Evolutionary conservation across 2,329 filamentous ascomycete species (phyloP), one percentile per base, ranked within the genome.

Genomic region (Ascochyta clinopodiicola): DNA sequence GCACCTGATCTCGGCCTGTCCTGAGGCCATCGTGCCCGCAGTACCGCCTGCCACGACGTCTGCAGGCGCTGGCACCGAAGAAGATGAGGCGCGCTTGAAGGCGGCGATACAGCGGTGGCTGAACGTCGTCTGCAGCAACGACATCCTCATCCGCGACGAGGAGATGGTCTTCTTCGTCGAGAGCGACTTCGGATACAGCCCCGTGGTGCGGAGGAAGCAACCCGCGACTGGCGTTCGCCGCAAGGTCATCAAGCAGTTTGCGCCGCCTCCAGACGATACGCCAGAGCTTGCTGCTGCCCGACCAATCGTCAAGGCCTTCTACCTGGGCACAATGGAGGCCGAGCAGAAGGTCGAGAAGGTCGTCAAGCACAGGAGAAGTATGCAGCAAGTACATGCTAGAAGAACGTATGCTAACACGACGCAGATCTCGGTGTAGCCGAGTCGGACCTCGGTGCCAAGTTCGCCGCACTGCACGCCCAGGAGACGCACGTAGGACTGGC

Each of bases 151-250:
- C 82, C 87, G 90, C 59, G 95, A 99, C 73, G 94, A 98, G 60
- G 95, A 99, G 78, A 94, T 98, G 87, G 87, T 97, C 5, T 88
- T 98, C 57, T 99, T 99, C 69, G 92, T 99, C n/a, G 95, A 99
- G 78, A 96, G 92, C 72, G 95, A 99, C 75, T 98, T 97, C 75
- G 95, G 95, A 36, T 99, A 99, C 77, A 97, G 92, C 70, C 95
- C 95, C 1, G 90, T 98, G 70, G 88, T 97, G 42, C 89, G 94
- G 75, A 92, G 92, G 83, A 96, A 96, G 81, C 95, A 99, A 76
- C 95, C 95, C 21, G 95, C 95, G 8, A 99, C 95, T 1, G 95
- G 95, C 38, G 92, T 99, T 66, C 87, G 95, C 60, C 86, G 95
- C 72, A 97, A 97, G 80, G 89, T 98, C 58, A 82, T 99, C 74